These are phyloP conservation scores for Porphyridium purpureum DNA, from an alignment of 23 red algal species.

Conservation along the genomic window DNA sequence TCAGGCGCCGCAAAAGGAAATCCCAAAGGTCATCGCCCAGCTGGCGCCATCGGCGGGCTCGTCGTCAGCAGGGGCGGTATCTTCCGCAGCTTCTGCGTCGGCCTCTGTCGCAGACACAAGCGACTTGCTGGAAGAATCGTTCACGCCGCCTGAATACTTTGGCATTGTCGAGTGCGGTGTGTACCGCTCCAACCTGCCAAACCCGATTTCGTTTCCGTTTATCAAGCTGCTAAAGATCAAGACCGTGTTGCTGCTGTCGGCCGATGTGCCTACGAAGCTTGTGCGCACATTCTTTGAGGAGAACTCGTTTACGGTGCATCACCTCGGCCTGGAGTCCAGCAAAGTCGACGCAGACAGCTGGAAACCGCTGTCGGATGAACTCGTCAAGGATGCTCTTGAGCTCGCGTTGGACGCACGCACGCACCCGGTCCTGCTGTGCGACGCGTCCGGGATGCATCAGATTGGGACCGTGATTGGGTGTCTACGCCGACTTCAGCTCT, in stretches of 20 bases:
- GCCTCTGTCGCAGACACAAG: no score
- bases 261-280: conserved; percentile 27
- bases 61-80: no score
- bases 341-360: conserved; percentile 13
- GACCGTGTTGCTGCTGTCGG: conserved; percentile 53
- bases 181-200: conserved; percentile 56
- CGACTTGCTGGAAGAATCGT: not conserved
- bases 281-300: conserved; percentile 41
- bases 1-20: no score
- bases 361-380: conserved; percentile 81
- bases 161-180: conserved; percentile 53
- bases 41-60: no score
- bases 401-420: conserved; percentile 16
- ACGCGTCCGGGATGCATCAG: conserved; percentile 50
- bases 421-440: conserved; percentile 62
- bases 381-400: conserved; percentile 57
- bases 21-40: no score
- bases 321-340: conserved; percentile 11
- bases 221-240: conserved; percentile 37
- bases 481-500: conserved; percentile 63
- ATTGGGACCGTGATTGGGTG: conserved; percentile 73
- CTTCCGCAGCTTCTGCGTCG: no score
- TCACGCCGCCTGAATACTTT: conserved; percentile 76
- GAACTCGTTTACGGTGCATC: conserved; percentile 29
- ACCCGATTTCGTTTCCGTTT: conserved; percentile 31